These are phyloP conservation scores for Infundibulicybe gibba DNA, from an alignment of 768 basidiomycete species.

Conservation along the genomic window DNA sequence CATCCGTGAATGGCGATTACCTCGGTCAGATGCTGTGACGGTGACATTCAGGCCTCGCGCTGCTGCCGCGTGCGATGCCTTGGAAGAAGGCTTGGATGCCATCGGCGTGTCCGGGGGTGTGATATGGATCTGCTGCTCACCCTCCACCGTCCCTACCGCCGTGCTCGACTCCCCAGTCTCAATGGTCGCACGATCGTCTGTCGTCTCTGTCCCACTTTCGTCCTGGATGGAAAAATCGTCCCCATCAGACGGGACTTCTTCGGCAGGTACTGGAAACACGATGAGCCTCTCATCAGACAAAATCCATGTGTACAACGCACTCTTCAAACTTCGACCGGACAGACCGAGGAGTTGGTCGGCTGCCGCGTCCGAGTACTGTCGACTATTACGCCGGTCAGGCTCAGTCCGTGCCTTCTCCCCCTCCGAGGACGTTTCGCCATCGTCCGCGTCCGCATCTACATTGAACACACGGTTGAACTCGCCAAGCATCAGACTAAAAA, in stretches of 20 bases:
- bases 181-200: constrained; percentile 50
- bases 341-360: constrained; percentile 82
- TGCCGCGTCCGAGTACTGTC: constrained; percentile 78
- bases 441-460: constrained; percentile 50
- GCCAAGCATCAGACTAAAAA: constrained; percentile 91
- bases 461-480: constrained; percentile 95
- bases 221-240: constrained; percentile 67
- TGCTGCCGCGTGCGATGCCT: constrained; percentile 60
- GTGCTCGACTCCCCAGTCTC: constrained; percentile 47
- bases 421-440: constrained; percentile 16
- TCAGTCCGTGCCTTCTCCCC: constrained; percentile 29
- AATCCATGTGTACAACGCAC: constrained; percentile 38
- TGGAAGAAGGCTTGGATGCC: constrained; percentile 36
- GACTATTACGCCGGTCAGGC: constrained; percentile 70
- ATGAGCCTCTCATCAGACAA: constrained; percentile 7
- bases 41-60: constrained; percentile 69
- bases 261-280: constrained; percentile 34
- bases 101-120: constrained; percentile 40
- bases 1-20: constrained; percentile 62
- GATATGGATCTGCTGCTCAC: constrained; percentile 24
- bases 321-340: constrained; percentile 59
- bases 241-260: constrained; percentile 66
- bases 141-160: constrained; percentile 18
- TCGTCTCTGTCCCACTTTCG: constrained; percentile 73
- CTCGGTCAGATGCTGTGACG: constrained; percentile 44